Evolutionary conservation across 2,329 filamentous ascomycete species (phyloP), one percentile per base, ranked within the genome.

Genomic region (Ceratocystis huliohia): DNA sequence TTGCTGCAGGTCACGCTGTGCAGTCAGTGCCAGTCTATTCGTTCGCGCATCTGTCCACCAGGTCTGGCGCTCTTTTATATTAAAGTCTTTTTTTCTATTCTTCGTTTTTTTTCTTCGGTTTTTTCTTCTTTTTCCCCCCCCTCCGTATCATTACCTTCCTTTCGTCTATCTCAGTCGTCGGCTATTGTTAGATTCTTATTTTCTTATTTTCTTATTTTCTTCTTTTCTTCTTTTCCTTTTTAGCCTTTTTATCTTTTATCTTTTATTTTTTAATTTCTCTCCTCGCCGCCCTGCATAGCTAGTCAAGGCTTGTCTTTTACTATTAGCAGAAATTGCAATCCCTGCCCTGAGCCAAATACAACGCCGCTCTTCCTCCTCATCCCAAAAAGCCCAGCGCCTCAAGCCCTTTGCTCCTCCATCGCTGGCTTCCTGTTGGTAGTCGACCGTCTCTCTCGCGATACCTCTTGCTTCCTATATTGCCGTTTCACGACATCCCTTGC

Each of bases 131-230:
- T 10, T 62, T 13, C 33, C 6, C 50, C 15, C n/a, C 10, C 53
- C 25, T 25, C n/a, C 48, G n/a, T 37, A 61, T n/a, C 57, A 10
- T 20, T 13, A 20, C 17, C 57, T 61, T 61, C 25, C 15, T 46
- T 20, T 57, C 53, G 53, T 57, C 53, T 30, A 46, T 20, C 61
- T 28, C 15, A 46, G 17, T 20, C 13, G 22, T 28, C 62, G 46
- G 25, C 62, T 53, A 64, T 64, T 48, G 46, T 48, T 50, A 30
- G 15, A 64, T 64, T 22, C 45, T 64, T 22, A 25, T 53, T 46
- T 50, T 63, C 8, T 50, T 63, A 17, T 46, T 63, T 25, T 46
- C 44, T 4, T 30, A 3, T 30, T 33, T 33, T 33, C 6, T 33
- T 33, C 30, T 33, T 33, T 33, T 33, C 30, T 33, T 33, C 30